Evolutionary conservation across 2,329 filamentous ascomycete species (phyloP), one percentile per base, ranked within the genome.

Genomic region (Fusarium udum): DNA sequence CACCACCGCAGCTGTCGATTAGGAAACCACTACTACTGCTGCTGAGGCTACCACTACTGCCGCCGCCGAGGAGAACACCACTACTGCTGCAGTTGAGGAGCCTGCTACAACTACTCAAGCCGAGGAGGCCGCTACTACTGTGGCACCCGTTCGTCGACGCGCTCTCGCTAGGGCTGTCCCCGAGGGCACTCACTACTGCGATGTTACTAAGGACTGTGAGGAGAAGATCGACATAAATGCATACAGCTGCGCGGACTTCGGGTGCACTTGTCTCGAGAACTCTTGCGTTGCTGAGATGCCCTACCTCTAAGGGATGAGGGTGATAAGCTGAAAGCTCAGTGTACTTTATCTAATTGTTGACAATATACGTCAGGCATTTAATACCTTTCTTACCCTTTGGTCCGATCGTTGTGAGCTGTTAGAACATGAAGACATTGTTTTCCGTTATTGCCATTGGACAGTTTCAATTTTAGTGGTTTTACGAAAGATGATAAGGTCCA

Each of bases 401-500:
- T 12, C 6, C 4, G 7, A 10, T 16, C 4, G 4, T 16, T 37
- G 20, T 55, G 24, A 55, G 13, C 1, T 26, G 34, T 24, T 22
- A 3, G 28, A 31, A 22, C 7, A 20, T 2, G 8, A 52, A 16
- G 8, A 31, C 15, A 18, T 14, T 7, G 1, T 10, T 28, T 28
- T 12, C 24, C 20, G 13, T n/a, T 18, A 15, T 14, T 31, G 15
- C 8, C 22, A 55, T n/a, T 1, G 6, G 9, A 31, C 13, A 18
- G 4, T 22, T 22, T 13, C 34, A 7, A 28, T 10, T 18, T 15
- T 10, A 40, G 11, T 11, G 34, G 2, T 8, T 22, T 14, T 6
- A 14, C 7, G 2, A 8, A 32, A 16, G 15, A 13, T 36, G n/a
- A 6, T 2, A 26, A 8, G 31, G 9, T 9, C 4, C 3, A 32